Percentiles rank a stretch among this genome's conserved stretches.
These are phyloP conservation scores for Grigorovia yakushimaensis DNA, from an alignment of 805 yeast species.

Conservation along the genomic window DNA sequence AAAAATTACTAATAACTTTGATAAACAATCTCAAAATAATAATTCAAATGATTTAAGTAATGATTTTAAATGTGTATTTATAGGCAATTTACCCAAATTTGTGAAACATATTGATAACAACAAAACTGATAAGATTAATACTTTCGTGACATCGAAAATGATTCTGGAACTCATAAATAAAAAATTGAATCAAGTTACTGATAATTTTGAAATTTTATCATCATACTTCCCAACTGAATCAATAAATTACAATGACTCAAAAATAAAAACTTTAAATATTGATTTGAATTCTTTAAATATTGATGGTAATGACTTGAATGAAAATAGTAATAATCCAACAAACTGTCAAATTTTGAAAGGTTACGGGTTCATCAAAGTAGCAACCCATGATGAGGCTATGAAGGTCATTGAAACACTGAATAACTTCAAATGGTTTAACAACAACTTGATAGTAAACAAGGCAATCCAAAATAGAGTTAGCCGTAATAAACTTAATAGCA, in stretches of 20 bases:
- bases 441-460: conserved; percentile 28
- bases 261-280: neutral
- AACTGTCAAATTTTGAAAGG: conserved; percentile 25
- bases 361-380: conserved; percentile 47
- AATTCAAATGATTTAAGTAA: conserved; percentile 20
- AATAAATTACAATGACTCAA: conserved; percentile 2
- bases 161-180: conserved; percentile 36
- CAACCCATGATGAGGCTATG: conserved; percentile 39
- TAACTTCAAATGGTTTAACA: conserved; percentile 30
- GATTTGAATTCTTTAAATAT: neutral
- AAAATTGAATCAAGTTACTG: conserved; percentile 36
- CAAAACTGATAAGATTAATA: conserved; percentile 21
- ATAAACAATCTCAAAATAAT: neutral
- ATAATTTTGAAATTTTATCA: conserved; percentile 16
- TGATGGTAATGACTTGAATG: neutral
- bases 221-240: conserved; percentile 24
- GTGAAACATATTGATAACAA: no score
- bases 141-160: conserved; percentile 24
- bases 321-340: neutral
- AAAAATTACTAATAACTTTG: neutral
- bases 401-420: conserved; percentile 40
- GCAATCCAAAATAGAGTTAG: conserved; percentile 28
- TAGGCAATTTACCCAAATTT: conserved; percentile 40
- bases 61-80: conserved; percentile 45
- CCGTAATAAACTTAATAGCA: neutral